A percentile compares a stretch with the other conserved stretches of the same genome.
These are phyloP conservation scores for Sclerotinia trifoliorum DNA, from an alignment of 2,329 filamentous ascomycete genomes.

Conservation along the genomic window DNA sequence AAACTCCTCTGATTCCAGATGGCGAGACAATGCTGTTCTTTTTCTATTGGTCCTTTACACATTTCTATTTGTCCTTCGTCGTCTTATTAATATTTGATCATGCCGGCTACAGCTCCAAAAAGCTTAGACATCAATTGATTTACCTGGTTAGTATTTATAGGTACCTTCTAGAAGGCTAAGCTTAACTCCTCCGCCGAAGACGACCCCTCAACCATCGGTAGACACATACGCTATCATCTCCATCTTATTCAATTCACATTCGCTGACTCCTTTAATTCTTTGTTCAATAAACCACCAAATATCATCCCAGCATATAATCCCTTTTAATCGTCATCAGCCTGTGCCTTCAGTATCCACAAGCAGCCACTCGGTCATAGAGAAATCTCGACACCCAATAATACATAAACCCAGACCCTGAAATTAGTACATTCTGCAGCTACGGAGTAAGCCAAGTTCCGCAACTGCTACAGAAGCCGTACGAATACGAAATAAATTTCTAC, in stretches of 20 bases:
- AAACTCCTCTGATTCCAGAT: background rate
- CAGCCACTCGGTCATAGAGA: conserved; percentile 8
- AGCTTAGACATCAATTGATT: background rate
- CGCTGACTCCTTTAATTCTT: background rate
- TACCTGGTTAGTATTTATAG: no score
- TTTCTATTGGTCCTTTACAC: background rate
- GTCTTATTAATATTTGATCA: background rate
- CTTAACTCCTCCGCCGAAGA: background rate
- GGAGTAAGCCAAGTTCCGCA: background rate
- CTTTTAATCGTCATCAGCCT: background rate
- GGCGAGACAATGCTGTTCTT: background rate
- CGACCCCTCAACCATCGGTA: background rate
- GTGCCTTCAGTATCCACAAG: conserved; percentile 14
- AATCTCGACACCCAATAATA: conserved; percentile 1
- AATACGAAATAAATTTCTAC: conserved; percentile 17
- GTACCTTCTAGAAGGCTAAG: no score
- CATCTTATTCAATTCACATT: background rate
- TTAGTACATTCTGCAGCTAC: background rate
- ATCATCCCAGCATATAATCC: background rate
- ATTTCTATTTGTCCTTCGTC: background rate
- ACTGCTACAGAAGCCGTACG: conserved; percentile 9
- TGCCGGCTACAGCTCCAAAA: background rate
- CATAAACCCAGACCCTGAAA: background rate
- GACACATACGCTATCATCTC: background rate
- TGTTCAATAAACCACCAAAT: background rate